Conservation (phyloP, 805 yeast species). For the Saccharomycopsis olivae region DNA sequence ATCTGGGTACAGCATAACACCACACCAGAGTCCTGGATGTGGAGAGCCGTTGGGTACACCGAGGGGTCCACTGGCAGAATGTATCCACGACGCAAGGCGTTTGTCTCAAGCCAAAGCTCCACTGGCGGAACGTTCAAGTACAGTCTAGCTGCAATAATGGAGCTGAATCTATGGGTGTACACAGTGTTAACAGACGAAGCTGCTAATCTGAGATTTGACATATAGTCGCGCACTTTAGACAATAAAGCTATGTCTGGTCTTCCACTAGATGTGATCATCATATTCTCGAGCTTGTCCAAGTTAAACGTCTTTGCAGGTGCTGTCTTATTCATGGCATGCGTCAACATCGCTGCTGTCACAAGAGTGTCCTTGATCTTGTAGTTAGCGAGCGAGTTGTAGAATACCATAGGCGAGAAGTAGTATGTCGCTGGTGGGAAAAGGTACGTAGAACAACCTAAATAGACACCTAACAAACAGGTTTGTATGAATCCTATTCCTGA, state of each 20-base stretch:
- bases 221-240: slow-evolving; percentile 46
- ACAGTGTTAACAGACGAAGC: slow-evolving; percentile 65
- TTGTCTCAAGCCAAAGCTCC: slow-evolving; percentile 76
- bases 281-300: slow-evolving; percentile 56
- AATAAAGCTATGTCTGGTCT: slow-evolving; percentile 60
- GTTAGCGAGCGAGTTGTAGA: slow-evolving; percentile 60
- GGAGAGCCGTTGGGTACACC: slow-evolving; percentile 57
- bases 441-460: slow-evolving; percentile 77
- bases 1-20: slow-evolving; percentile 92
- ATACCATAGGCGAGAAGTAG: slow-evolving; percentile 61
- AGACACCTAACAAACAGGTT: slow-evolving; percentile 75
- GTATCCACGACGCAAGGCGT: slow-evolving; percentile 83
- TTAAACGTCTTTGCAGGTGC: slow-evolving; percentile 48
- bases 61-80: slow-evolving; percentile 69
- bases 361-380: slow-evolving; percentile 78
- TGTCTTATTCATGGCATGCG: slow-evolving; percentile 52
- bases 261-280: slow-evolving; percentile 72
- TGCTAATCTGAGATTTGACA: slow-evolving; percentile 54
- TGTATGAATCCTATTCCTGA: slow-evolving; percentile 83
- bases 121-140: slow-evolving; percentile 84
- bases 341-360: slow-evolving; percentile 75
- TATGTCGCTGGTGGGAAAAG: slow-evolving; percentile 70
- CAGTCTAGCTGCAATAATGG: slow-evolving; percentile 75
- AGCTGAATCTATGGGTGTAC: slow-evolving; percentile 71
- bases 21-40: slow-evolving; percentile 89